Evolutionary conservation across 805 yeast genomes (phyloP), one percentile per base, ranked within the genome.

Genomic region (Torulaspora quercuum): DNA sequence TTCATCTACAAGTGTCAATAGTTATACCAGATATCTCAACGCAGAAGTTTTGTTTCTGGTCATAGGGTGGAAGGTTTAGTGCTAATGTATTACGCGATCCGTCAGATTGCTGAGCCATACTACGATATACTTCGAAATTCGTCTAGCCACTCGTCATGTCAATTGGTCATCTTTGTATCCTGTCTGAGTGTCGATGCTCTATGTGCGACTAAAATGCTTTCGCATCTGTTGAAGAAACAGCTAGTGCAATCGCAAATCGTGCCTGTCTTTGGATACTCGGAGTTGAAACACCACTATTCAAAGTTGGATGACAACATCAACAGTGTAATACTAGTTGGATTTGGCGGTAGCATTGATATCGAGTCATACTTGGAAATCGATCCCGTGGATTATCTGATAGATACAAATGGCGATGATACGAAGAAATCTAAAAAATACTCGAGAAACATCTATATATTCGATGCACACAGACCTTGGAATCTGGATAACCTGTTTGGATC

Each of bases 381-480:
- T 38, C 68, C 75, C 3, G 68, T 73, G 29, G 75, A 75, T 5
- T 75, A 70, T 37, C 45, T 78, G 8, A 62, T 64, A 3, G 65
- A 59, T 10, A 29, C 29, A 6, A 53, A 51, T 22, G 58, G 53
- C 17, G 37, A 27, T 56, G 44, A 6, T 53, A 44, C 28, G 59
- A 46, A 6, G 59, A 50, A 15, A 29, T 61, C 50, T 22, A 57
- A 13, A 21, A 53, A 57, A 29, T 57, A 71, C 25, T 72, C 64
- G 31, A 70, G 92, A 45, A 76, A 71, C 39, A 73, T 90, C 2
- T 94, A 86, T 52, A 75, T 94, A 7, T 70, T 92, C 38, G 99
- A 92, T 61, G 88, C 95, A 3, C 92, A 84, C 47, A 68, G 97
- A 46, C 99, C 98, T 3, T 92, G 98, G 97, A 89, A 89, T 61